phyloP scores from a whole-genome alignment of 164 flowering plant species.

The Stephania cephalantha region DNA sequence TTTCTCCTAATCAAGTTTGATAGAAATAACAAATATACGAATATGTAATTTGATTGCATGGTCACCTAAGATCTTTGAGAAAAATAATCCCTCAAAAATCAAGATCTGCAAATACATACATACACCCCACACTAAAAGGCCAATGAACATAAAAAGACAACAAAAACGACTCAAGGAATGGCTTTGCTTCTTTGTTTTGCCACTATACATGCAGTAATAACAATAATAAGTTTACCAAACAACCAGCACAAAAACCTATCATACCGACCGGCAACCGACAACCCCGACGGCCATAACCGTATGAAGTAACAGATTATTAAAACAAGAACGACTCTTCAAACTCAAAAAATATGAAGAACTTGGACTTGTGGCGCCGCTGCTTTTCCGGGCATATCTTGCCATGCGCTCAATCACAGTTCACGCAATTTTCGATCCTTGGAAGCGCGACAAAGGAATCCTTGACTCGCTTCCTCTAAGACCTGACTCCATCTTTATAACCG shows the following conservation, averaged over 20 bases:
- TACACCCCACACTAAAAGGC: neutral
- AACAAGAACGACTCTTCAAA: neutral
- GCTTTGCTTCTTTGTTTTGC: neutral
- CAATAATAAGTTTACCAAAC: neutral
- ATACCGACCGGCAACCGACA: neutral
- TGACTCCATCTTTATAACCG: neutral
- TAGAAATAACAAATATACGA: neutral
- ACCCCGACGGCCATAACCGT: neutral
- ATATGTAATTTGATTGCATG: neutral
- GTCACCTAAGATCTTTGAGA: neutral
- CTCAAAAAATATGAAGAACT: neutral
- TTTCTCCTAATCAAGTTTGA: too few relatives aligned
- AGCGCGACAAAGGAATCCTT: neutral
- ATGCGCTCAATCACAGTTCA: neutral
- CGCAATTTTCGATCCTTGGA: neutral
- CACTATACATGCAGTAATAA: neutral
- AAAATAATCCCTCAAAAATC: neutral
- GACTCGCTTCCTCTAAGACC: neutral
- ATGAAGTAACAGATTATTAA: neutral
- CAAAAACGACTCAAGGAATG: neutral
- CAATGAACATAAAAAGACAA: neutral
- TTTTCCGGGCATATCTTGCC: neutral
- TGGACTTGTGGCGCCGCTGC: conserved; percentile 1
- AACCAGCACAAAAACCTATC: neutral
- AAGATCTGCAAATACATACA: neutral